phyloP scores from a whole-genome alignment of 1,139 yeast species.

The Pichia sp. region DNA sequence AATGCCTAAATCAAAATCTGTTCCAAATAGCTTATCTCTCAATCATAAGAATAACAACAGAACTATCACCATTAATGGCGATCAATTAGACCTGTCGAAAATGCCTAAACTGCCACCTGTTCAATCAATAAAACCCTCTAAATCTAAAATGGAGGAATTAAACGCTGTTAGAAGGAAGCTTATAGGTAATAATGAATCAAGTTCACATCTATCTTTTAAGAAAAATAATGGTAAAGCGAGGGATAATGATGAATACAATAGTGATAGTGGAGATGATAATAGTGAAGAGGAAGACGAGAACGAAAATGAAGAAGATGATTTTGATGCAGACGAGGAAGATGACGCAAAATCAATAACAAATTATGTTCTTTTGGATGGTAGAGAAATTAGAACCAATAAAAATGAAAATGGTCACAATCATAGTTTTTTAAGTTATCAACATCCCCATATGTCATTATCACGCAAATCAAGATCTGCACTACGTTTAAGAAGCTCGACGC shows the following conservation, averaged over 20 bases:
- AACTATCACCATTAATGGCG: conserved; percentile 3
- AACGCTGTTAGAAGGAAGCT: conserved; percentile 12
- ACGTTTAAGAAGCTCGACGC: conserved; percentile 9
- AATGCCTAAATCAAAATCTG: conserved; percentile 13
- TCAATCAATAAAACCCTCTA: background rate
- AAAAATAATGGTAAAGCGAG: background rate
- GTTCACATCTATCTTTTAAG: background rate
- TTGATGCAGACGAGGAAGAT: conserved; percentile 1
- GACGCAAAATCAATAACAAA: background rate
- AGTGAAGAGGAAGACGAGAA: conserved; percentile 1
- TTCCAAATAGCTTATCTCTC: conserved; percentile 9
- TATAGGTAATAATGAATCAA: conserved; percentile 3
- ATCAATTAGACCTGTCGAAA: conserved; percentile 7
- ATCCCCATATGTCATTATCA: background rate
- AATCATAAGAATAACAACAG: background rate
- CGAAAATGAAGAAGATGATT: conserved; percentile 6
- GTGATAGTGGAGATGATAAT: conserved; percentile 1
- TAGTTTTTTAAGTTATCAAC: background rate
- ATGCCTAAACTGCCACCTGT: conserved; percentile 11
- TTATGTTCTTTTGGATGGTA: background rate
- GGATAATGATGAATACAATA: background rate
- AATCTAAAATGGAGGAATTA: conserved; percentile 10
- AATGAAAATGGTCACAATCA: background rate
- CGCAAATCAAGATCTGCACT: conserved; percentile 1
- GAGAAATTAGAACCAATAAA: background rate